phyloP scores from a whole-genome alignment of 345 rosid genomes.

The Populus ilicifolia region DNA sequence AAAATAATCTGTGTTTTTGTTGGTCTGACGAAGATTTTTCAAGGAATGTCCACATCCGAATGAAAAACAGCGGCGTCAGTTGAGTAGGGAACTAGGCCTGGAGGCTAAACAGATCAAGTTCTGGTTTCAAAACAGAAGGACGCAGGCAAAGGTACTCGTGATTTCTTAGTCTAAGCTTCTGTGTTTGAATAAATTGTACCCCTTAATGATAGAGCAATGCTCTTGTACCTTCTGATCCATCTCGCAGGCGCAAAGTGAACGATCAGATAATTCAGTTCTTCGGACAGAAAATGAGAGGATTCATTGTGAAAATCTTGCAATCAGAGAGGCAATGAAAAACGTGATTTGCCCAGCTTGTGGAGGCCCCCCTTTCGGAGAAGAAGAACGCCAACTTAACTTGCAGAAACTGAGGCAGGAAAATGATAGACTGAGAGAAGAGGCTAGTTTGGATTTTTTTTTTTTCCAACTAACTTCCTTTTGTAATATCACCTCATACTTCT shows the following conservation, averaged over 20 bases:
- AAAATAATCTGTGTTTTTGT: background rate
- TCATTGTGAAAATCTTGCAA: conserved; percentile 43
- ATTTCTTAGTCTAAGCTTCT: background rate
- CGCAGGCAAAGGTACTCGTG: conserved; percentile 53
- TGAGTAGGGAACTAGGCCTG: conserved; percentile 49
- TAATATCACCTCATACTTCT: background rate
- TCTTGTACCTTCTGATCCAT: background rate
- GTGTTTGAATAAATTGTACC: background rate
- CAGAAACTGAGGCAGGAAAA: conserved; percentile 48
- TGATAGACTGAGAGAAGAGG: conserved; percentile 46
- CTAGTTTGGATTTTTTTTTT: conserved; percentile 8
- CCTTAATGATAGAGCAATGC: background rate
- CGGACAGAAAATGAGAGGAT: conserved; percentile 57
- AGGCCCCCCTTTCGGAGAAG: conserved; percentile 53
- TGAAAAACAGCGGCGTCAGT: conserved; percentile 42
- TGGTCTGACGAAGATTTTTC: conserved; percentile 38
- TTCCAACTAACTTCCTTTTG: background rate
- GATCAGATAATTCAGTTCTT: conserved; percentile 45
- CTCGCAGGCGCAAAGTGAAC: conserved; percentile 50
- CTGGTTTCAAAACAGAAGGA: conserved; percentile 86
- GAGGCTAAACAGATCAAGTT: conserved; percentile 57
- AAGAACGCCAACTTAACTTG: conserved; percentile 36
- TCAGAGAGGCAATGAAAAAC: conserved; percentile 49
- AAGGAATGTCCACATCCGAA: conserved; percentile 66
- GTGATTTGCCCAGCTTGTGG: conserved; percentile 65